These are phyloP conservation scores for Phytophthora kernoviae DNA, from an alignment of 352 stramenopile genomes.

Conservation along the genomic window DNA sequence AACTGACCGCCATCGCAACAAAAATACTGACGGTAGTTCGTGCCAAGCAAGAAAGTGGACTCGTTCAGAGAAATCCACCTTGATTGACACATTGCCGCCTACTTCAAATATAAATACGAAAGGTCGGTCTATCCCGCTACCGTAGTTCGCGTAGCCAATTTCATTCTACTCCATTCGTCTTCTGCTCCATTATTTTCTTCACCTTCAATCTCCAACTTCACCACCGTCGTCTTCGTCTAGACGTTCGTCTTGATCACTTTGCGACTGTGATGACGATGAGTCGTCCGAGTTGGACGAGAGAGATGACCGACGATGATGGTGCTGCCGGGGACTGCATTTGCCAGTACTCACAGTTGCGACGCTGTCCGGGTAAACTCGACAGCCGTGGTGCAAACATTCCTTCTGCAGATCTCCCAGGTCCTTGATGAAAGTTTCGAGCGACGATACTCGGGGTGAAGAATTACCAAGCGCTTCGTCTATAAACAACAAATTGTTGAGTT, in stretches of 20 bases:
- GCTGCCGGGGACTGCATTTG: constrained; percentile 17
- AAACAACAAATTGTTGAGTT: constrained; percentile 45
- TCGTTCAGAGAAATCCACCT: too few relatives aligned
- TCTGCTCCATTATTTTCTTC: background rate
- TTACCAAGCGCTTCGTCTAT: constrained; percentile 4
- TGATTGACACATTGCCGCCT: too few relatives aligned
- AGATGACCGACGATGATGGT: constrained; percentile 16
- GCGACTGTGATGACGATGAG: constrained; percentile 35
- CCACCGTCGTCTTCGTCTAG: constrained; percentile 38
- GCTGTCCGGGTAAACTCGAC: constrained; percentile 43
- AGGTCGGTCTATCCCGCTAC: too few relatives aligned
- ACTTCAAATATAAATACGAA: too few relatives aligned
- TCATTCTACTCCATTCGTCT: too few relatives aligned
- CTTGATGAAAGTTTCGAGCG: constrained; percentile 48
- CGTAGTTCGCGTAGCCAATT: too few relatives aligned
- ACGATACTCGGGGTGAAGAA: constrained; percentile 11
- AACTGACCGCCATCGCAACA: too few relatives aligned
- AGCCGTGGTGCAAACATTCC: constrained; percentile 41
- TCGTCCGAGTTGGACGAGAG: constrained; percentile 43
- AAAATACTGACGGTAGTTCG: too few relatives aligned
- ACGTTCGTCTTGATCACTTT: constrained; percentile 33
- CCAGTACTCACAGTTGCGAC: constrained; percentile 16
- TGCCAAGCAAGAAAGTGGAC: too few relatives aligned
- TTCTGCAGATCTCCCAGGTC: constrained; percentile 35
- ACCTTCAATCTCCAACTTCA: constrained; percentile 6